phyloP scores from a whole-genome alignment of 208 protist species.

The Wallacemonas collosoma region DNA sequence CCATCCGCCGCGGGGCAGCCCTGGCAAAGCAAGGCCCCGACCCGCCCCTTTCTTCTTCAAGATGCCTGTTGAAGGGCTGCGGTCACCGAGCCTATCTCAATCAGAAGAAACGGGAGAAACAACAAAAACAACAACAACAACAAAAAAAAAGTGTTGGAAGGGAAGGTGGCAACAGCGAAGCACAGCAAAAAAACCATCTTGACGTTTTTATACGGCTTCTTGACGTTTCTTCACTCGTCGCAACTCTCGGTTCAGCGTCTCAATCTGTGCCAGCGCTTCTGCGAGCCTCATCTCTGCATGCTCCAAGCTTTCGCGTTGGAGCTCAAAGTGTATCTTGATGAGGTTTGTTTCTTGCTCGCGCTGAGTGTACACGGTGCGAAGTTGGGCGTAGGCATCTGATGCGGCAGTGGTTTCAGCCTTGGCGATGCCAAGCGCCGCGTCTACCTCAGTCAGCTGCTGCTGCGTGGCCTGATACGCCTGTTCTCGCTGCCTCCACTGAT shows the following conservation, averaged over 20 bases:
- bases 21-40: too few species aligned
- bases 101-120: too few species aligned
- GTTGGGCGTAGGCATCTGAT: neutral
- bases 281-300: neutral
- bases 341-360: neutral
- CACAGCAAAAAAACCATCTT: neutral
- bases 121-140: too few species aligned
- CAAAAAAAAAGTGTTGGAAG: neutral
- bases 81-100: too few species aligned
- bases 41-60: too few species aligned
- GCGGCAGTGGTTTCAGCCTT: neutral
- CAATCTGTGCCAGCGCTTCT: conserved; percentile 1
- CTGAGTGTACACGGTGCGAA: conserved; percentile 2
- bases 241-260: neutral
- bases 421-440: neutral
- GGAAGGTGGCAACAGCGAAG: neutral
- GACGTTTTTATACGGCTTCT: neutral
- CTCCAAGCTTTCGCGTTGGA: neutral
- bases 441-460: neutral
- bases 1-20: too few species aligned
- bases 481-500: neutral
- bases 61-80: too few species aligned
- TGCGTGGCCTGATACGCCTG: neutral
- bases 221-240: neutral
- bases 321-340: conserved; percentile 13